A percentile compares a stretch with the other conserved stretches of the same genome.
Conservation (phyloP, 179 eudicot species). For the Gypsophila paniculata region DNA sequence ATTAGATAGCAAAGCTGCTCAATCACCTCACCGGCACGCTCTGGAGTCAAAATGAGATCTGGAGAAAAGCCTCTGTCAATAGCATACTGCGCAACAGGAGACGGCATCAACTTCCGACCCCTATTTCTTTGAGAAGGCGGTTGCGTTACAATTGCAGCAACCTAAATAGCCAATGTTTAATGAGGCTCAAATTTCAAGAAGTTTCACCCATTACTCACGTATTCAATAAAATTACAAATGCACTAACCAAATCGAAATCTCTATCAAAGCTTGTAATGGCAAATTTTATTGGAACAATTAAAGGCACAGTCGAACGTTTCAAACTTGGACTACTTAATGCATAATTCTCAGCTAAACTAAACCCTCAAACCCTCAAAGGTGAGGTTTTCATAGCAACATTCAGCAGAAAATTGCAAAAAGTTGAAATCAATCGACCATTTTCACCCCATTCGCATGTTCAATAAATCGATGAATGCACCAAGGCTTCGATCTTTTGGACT, state of each 20-base stretch:
- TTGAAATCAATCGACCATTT: too few species aligned
- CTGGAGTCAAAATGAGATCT: conserved; percentile 75
- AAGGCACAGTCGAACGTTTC: neutral
- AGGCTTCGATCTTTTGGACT: too few species aligned
- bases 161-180: conserved; percentile 36
- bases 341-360: neutral
- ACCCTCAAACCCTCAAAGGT: neutral
- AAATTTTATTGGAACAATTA: neutral
- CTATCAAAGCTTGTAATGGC: neutral
- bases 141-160: conserved; percentile 86
- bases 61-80: conserved; percentile 77
- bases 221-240: neutral
- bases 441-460: neutral
- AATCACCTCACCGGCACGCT: conserved; percentile 75
- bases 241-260: neutral
- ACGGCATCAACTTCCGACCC: conserved; percentile 73
- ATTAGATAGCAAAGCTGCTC: neutral
- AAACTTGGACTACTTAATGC: neutral
- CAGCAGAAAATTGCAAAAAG: neutral
- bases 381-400: neutral
- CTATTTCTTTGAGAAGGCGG: conserved; percentile 77
- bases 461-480: neutral
- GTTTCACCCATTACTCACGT: neutral
- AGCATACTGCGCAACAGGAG: conserved; percentile 87
- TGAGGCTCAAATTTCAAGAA: neutral